Conservation (phyloP, 2,329 filamentous ascomycete species). For the Cercospora nicotianae region DNA sequence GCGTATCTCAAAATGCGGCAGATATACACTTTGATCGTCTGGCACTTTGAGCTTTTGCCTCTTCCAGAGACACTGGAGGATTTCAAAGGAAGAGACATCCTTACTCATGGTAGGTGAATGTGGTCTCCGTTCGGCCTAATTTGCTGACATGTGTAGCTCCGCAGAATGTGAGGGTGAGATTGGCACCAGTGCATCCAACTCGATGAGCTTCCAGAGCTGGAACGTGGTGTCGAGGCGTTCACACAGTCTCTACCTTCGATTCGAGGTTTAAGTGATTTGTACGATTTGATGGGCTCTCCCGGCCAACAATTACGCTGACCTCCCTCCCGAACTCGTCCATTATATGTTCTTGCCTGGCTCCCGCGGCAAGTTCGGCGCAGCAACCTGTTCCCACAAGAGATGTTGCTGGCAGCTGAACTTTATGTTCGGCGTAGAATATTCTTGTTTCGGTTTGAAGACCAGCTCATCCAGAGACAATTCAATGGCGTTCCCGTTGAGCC, state of each 20-base stretch:
- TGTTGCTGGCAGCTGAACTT: slow-evolving; percentile 41
- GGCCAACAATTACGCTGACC: not conserved
- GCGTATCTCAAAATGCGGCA: slow-evolving; percentile 15
- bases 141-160: not conserved
- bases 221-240: not conserved
- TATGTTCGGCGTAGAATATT: slow-evolving; percentile 45
- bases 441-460: slow-evolving; percentile 42
- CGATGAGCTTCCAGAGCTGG: not conserved
- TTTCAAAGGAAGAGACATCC: slow-evolving; percentile 5
- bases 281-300: not conserved
- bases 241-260: not conserved
- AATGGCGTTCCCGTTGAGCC: slow-evolving; percentile 43
- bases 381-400: slow-evolving; percentile 39
- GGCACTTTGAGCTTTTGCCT: slow-evolving; percentile 8
- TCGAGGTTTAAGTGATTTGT: not conserved
- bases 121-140: not conserved
- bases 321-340: too few relatives aligned
- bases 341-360: slow-evolving; percentile 22
- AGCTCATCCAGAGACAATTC: slow-evolving; percentile 46
- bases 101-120: slow-evolving; percentile 5
- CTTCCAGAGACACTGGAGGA: slow-evolving; percentile 1
- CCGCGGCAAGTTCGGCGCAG: slow-evolving; percentile 17
- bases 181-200: not conserved
- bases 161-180: not conserved
- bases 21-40: slow-evolving; percentile 11